These are phyloP conservation scores for Lipomyces starkeyi DNA, from an alignment of 805 yeast genomes.

Conservation along the genomic window DNA sequence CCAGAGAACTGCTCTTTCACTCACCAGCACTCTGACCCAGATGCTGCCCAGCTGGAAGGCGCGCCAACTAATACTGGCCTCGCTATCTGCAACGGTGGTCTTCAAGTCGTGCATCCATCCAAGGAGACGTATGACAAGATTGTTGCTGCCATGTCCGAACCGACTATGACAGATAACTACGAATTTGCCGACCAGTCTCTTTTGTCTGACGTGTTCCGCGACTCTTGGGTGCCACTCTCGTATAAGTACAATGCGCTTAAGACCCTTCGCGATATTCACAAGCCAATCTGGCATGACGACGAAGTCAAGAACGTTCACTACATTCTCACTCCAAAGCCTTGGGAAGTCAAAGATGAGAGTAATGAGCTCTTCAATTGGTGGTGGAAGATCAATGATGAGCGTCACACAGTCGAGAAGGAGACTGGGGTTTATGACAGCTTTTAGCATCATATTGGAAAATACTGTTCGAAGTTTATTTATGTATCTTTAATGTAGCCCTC, in stretches of 20 bases:
- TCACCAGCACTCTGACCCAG: constrained; percentile 39
- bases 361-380: constrained; percentile 54
- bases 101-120: constrained; percentile 57
- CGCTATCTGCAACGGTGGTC: constrained; percentile 64
- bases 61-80: constrained; percentile 52
- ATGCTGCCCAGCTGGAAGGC: constrained; percentile 36
- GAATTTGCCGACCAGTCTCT: constrained; percentile 66
- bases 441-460: constrained; percentile 11
- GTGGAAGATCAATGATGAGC: constrained; percentile 54
- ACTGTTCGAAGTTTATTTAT: background rate
- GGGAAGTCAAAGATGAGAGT: constrained; percentile 53
- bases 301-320: constrained; percentile 64
- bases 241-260: constrained; percentile 63
- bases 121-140: constrained; percentile 50
- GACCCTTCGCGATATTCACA: constrained; percentile 55
- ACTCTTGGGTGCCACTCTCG: constrained; percentile 58
- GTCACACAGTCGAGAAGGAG: constrained; percentile 43
- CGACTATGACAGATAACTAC: constrained; percentile 51
- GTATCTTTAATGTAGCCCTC: background rate
- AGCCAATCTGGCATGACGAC: constrained; percentile 54
- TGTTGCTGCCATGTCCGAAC: constrained; percentile 49
- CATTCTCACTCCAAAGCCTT: constrained; percentile 65
- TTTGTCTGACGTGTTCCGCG: constrained; percentile 59
- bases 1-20: constrained; percentile 59
- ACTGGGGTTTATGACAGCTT: constrained; percentile 38